Conservation (phyloP, 2,329 filamentous ascomycete species). For the Lojkania enalia region DNA sequence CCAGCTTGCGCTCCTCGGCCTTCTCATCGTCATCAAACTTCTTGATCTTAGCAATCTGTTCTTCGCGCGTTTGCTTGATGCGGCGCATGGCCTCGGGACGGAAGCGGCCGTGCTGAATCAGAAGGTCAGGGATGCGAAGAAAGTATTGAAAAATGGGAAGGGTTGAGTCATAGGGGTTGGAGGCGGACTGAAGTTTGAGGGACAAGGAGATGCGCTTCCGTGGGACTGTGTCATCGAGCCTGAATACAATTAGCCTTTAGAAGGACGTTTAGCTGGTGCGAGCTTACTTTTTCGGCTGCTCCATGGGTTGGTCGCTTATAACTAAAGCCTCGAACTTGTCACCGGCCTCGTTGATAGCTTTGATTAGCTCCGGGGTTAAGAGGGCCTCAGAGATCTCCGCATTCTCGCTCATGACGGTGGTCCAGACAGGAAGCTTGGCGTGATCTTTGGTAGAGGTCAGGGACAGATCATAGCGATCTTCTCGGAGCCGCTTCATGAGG, state of each 20-base stretch:
- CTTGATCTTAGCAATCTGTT: constrained; percentile 76
- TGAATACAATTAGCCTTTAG: constrained; percentile 42
- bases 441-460: constrained; percentile 93
- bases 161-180: constrained; percentile 62
- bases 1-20: constrained; percentile 61
- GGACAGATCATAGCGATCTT: constrained; percentile 92
- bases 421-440: constrained; percentile 84
- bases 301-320: constrained; percentile 83
- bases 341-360: constrained; percentile 76
- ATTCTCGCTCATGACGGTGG: constrained; percentile 94
- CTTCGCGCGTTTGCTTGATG: constrained; percentile 77
- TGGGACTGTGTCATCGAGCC: constrained; percentile 78
- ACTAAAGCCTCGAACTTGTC: constrained; percentile 79
- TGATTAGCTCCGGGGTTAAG: constrained; percentile 83
- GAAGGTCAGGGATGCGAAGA: constrained; percentile 79
- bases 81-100: constrained; percentile 85
- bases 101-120: constrained; percentile 79
- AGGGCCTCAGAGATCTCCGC: constrained; percentile 89
- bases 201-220: constrained; percentile 86
- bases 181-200: constrained; percentile 63
- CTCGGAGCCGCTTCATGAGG: constrained; percentile 83
- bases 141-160: constrained; percentile 79
- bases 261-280: constrained; percentile 15
- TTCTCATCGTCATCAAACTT: constrained; percentile 75
- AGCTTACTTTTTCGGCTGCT: constrained; percentile 80